Base-by-base conservation (phyloP, 305 asterid genomes). In the Fraxinus angustifolia region DNA sequence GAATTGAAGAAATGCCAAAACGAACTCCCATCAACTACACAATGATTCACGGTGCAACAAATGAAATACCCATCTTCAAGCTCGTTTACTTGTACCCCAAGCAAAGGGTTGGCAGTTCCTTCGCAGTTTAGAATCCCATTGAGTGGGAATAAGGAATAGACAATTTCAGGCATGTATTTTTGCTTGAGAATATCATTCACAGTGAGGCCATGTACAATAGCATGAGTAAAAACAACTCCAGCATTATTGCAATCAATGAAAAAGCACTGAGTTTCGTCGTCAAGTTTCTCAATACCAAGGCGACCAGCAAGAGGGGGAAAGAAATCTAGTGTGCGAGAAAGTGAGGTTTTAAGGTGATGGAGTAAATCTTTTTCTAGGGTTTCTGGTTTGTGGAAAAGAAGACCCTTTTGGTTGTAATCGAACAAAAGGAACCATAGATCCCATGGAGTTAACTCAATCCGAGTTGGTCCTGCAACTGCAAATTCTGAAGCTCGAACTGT, bases 1-100 rank as follows among this genome's bases (percentile, higher is more conserved):
- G 90, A 91, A 77, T 86, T 88, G 83, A 91, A 56, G 84, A 91
- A 89, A 78, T 88, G 88, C 95, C 92, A 91, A 73, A 87, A 87
- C 1, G 93, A 85, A 0, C 84, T 40, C 10, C 92, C 95, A 17
- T 91, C 93, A 0, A 70, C 76, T 0, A 87, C 80, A 38, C 38
- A 80, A 6, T 88, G 92, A 73, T 88, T 89, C 4, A 76, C 85
- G 5, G 88, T 76, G 78, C 88, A 85, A 1, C 82, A 88, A 6
- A 91, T 78, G 84, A 91, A 90, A 68, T 68, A 28, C 45, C 93
- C 95, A 16, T 87, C 92, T 0, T 12, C 87, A 1, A 91, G 86
- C 82, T 91, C 90, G 0, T 90, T 88, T 0, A 87, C 83, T 19
- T 90, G 93, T 6, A 90, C 90, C 0, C 76, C 89, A 0, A 88